Conservation (phyloP, 805 yeast genomes). For the Candida oleophila region DNA sequence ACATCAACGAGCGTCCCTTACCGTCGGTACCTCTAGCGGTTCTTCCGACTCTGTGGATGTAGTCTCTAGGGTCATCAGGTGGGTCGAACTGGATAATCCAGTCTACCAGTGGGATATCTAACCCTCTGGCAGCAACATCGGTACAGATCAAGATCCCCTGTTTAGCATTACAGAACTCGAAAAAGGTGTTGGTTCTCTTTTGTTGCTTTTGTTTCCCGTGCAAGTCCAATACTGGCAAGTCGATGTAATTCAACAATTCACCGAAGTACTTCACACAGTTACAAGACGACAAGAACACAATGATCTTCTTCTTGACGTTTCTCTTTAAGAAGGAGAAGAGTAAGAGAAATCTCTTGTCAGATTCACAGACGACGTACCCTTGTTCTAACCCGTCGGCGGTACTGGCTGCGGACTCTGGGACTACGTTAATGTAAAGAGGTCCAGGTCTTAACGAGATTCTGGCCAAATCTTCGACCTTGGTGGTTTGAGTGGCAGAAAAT, state of each 20-base stretch:
- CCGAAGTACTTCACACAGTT: slow-evolving; percentile 96
- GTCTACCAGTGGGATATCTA: slow-evolving; percentile 97
- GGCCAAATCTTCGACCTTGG: slow-evolving; percentile 97
- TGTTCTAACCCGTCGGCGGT: slow-evolving; percentile 98
- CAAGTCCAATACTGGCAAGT: slow-evolving; percentile 91
- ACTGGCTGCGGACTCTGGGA: slow-evolving; percentile 74
- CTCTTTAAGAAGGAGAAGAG: slow-evolving; percentile 92
- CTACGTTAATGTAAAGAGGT: slow-evolving; percentile 91
- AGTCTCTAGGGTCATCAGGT: slow-evolving; percentile 99
- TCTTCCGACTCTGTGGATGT: slow-evolving; percentile 98
- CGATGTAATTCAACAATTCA: slow-evolving; percentile 92
- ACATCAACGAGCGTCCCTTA: slow-evolving; percentile 92
- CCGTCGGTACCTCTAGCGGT: slow-evolving; percentile 93
- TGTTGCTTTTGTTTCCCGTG: slow-evolving; percentile 99
- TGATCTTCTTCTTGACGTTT: slow-evolving; percentile 85
- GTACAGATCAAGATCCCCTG: slow-evolving; percentile 93
- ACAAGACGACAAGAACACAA: slow-evolving; percentile 94
- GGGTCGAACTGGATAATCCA: slow-evolving; percentile 99
- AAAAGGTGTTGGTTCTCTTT: slow-evolving; percentile 96
- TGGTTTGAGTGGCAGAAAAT: slow-evolving; percentile 98
- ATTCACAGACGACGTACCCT: slow-evolving; percentile 96
- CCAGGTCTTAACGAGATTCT: slow-evolving; percentile 93
- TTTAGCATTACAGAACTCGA: slow-evolving; percentile 96
- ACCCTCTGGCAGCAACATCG: slow-evolving; percentile 98
- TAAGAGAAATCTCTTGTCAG: slow-evolving; percentile 88